Evolutionary conservation across 1,139 yeast species (phyloP).

Genomic region (Nadsonia starkeyi-henricii): DNA sequence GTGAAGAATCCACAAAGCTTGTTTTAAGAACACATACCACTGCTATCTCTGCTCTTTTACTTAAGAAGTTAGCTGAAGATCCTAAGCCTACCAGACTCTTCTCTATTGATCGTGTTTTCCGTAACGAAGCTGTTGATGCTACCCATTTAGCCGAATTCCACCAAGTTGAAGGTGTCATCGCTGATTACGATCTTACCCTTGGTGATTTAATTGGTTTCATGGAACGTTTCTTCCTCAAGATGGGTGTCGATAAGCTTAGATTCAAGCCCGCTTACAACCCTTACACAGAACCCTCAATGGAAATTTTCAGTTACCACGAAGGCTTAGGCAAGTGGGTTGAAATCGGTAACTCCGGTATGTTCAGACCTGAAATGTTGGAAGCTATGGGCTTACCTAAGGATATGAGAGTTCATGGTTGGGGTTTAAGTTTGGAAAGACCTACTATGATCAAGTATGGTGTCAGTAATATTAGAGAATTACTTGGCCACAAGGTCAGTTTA

Average conservation of each 20-base stretch:
- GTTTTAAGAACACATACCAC: conserved; percentile 97
- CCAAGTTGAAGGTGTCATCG: conserved; percentile 98
- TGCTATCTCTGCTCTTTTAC: conserved; percentile 79
- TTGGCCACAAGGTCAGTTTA: conserved; percentile 87
- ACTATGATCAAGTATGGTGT: conserved; percentile 98
- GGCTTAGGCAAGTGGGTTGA: conserved; percentile 97
- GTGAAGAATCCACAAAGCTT: conserved; percentile 75
- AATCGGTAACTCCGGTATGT: conserved; percentile 98
- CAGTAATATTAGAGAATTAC: conserved; percentile 82
- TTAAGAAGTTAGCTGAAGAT: conserved; percentile 72
- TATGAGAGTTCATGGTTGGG: conserved; percentile 94
- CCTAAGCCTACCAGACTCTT: conserved; percentile 88
- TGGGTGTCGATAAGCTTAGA: conserved; percentile 92
- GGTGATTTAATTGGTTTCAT: conserved; percentile 97
- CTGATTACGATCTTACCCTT: conserved; percentile 86
- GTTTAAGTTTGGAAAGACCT: conserved; percentile 93
- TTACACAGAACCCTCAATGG: conserved; percentile 97
- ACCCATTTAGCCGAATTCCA: conserved; percentile 99
- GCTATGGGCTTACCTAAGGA: conserved; percentile 95
- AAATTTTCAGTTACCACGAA: conserved; percentile 91
- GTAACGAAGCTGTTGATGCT: conserved; percentile 99
- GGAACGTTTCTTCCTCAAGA: conserved; percentile 91
- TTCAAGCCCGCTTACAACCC: conserved; percentile 99
- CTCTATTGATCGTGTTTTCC: conserved; percentile 95
- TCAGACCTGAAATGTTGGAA: conserved; percentile 98